Conservation (phyloP, 129 eudicot species). For the Dittrichia graveolens region DNA sequence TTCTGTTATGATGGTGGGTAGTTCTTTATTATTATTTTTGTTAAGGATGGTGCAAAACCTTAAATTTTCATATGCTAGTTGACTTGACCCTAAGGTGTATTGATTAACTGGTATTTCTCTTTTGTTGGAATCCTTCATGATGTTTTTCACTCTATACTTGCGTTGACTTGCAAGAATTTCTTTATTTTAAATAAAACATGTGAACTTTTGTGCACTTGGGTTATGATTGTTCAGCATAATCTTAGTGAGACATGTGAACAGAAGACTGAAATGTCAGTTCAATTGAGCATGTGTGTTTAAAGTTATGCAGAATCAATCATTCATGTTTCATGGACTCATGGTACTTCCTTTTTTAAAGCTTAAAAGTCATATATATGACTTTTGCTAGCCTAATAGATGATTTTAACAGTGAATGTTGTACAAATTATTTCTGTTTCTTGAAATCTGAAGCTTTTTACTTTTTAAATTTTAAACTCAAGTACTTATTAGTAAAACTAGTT, state of each 20-base stretch:
- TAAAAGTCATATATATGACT: conserved; percentile 17
- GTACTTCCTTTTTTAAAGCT: conserved; percentile 16
- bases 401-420: conserved; percentile 21
- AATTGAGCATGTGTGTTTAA: conserved; percentile 32
- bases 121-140: neutral
- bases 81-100: neutral
- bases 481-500: too few species aligned
- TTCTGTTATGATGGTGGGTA: conserved; percentile 1
- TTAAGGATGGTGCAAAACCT: neutral
- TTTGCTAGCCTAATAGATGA: conserved; percentile 15
- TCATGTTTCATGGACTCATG: conserved; percentile 14
- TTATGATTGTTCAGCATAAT: conserved; percentile 28
- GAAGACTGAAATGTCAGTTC: conserved; percentile 28
- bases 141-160: conserved; percentile 11
- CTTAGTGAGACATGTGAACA: conserved; percentile 16
- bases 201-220: conserved; percentile 4
- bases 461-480: too few species aligned
- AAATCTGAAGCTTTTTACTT: neutral
- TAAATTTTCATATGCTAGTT: neutral
- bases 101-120: neutral
- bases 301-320: conserved; percentile 25
- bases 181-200: neutral
- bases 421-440: conserved; percentile 8
- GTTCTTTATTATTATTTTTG: neutral
- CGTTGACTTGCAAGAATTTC: neutral